Conservation (phyloP, 805 yeast species). For the Spencermartinsiella europaea region DNA sequence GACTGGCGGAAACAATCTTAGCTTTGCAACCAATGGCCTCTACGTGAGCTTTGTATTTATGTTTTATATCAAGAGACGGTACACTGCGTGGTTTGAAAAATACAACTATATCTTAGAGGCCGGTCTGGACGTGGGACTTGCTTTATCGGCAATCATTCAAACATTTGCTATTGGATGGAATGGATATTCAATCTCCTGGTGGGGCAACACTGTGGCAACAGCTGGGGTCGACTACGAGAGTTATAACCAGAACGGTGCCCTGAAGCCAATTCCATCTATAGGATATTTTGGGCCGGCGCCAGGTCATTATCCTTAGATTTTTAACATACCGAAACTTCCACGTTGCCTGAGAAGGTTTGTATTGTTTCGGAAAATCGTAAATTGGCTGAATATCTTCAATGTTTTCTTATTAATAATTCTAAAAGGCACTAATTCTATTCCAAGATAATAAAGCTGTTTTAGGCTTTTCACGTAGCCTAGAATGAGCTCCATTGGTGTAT, state of each 20-base stretch:
- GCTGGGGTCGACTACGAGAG: conserved; percentile 13
- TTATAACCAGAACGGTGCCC: conserved; percentile 9
- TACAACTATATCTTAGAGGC: conserved; percentile 49
- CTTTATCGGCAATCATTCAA: conserved; percentile 51
- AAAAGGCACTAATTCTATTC: too few species aligned
- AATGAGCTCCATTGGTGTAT: too few species aligned
- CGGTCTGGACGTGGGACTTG: conserved; percentile 58
- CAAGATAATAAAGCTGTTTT: too few species aligned
- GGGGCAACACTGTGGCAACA: conserved; percentile 39
- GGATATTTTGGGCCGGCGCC: conserved; percentile 19
- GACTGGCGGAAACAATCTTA: conserved; percentile 40
- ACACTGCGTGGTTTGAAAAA: conserved; percentile 51
- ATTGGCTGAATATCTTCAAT: not conserved
- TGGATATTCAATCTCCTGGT: conserved; percentile 37
- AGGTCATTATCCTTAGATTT: conserved; percentile 5
- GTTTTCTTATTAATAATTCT: not conserved
- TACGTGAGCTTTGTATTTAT: conserved; percentile 40
- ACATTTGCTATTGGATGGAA: conserved; percentile 46
- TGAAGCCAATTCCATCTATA: conserved; percentile 14
- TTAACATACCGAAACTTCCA: too few species aligned
- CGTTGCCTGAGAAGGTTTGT: too few species aligned
- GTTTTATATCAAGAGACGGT: conserved; percentile 42
- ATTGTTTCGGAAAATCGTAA: too few species aligned
- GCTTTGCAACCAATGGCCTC: conserved; percentile 38
- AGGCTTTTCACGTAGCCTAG: too few species aligned